Conservation (phyloP, 2,329 filamentous ascomycete species). For the Myrmaecium sp. region DNA sequence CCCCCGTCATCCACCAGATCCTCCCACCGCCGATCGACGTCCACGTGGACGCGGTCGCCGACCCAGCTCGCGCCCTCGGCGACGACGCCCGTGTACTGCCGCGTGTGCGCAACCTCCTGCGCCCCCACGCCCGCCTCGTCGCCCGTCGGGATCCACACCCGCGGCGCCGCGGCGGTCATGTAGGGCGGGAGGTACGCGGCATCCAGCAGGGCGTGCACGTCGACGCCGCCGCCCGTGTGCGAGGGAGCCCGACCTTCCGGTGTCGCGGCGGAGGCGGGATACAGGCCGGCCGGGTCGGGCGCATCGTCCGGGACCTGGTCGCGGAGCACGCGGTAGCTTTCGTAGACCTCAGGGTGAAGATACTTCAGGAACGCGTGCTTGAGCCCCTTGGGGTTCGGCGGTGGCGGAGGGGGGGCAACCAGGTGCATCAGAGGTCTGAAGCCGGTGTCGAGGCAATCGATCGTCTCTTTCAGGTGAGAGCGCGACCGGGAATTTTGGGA, state of each 20-base stretch:
- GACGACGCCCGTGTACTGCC: slow-evolving; percentile 1
- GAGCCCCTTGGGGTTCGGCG: too few species aligned
- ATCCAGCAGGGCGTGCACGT: too few species aligned
- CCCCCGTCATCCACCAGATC: not conserved
- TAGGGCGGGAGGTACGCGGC: slow-evolving; percentile 1
- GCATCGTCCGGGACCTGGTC: not conserved
- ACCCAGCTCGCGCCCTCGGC: not conserved
- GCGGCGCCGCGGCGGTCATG: slow-evolving; percentile 1
- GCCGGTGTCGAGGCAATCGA: slow-evolving; percentile 1
- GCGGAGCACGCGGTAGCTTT: not conserved
- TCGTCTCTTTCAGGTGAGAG: too few species aligned
- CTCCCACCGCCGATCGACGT: not conserved
- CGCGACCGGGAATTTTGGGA: too few species aligned
- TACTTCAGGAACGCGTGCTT: not conserved
- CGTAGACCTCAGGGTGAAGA: slow-evolving; percentile 2
- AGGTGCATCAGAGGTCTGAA: not conserved
- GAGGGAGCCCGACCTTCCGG: too few species aligned
- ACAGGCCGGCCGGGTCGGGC: not conserved
- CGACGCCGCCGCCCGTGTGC: too few species aligned
- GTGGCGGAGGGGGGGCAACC: slow-evolving; percentile 1
- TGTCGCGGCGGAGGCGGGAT: not conserved
- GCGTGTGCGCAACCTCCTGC: slow-evolving; percentile 1
- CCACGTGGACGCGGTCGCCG: not conserved
- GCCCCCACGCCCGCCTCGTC: not conserved
- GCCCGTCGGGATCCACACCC: slow-evolving; percentile 2